These are phyloP conservation scores for Sclerotinia glacialis DNA, from an alignment of 2,329 filamentous ascomycete genomes.

Conservation along the genomic window DNA sequence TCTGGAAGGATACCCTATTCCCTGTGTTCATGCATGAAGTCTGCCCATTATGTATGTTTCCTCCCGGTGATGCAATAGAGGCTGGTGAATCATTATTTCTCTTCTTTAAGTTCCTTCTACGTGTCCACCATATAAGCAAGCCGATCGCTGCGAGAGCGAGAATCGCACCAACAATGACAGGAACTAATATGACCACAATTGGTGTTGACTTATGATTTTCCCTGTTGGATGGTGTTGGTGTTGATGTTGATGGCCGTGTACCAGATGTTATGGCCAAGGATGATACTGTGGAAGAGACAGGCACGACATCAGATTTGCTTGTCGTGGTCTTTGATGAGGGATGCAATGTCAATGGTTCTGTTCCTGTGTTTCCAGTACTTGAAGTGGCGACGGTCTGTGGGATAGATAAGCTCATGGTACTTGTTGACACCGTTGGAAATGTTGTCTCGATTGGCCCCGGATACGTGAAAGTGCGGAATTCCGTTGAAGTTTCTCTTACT, in stretches of 20 bases:
- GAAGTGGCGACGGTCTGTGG: background rate
- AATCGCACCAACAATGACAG: background rate
- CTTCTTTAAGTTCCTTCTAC: background rate
- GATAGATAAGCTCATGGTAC: background rate
- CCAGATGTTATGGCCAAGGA: background rate
- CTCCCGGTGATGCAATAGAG: too few species aligned
- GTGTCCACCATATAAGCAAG: background rate
- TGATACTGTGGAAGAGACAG: background rate
- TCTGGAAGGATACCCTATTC: background rate
- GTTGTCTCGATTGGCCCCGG: background rate
- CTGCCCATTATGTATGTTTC: background rate
- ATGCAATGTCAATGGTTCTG: background rate
- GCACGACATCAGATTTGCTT: background rate
- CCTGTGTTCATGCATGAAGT: background rate
- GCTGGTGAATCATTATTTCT: background rate
- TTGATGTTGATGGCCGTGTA: too few species aligned
- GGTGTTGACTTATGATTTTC: background rate
- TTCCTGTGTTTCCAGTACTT: background rate
- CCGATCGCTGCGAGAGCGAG: background rate
- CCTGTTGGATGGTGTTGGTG: too few species aligned
- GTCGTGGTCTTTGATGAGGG: background rate
- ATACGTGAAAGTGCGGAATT: background rate
- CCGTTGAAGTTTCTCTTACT: background rate
- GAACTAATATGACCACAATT: background rate
- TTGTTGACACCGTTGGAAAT: background rate